Evolutionary conservation across 2,329 filamentous ascomycete species (phyloP), one percentile per base, ranked within the genome.

Genomic region (Exophiala sp.): DNA sequence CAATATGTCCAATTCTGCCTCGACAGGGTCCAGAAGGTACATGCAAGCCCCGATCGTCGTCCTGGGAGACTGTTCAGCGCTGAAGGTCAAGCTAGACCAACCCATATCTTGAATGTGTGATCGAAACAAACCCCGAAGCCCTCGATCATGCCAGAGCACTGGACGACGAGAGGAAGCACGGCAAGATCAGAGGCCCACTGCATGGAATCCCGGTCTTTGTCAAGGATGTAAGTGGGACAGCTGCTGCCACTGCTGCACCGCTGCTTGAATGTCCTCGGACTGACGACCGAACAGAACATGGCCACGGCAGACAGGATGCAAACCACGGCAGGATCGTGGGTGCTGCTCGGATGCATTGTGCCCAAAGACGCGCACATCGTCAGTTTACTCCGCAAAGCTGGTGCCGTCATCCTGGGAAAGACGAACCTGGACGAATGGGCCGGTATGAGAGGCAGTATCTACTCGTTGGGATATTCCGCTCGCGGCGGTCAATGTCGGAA

Each of bases 401-500:
- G 65, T 11, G 55, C 61, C 2, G 57, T 67, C 38, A 63, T 67
- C 18, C 50, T 68, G 19, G 65, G 65, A 32, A 67, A 67, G 50
- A 50, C 64, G 3, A 67, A 66, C 43, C 46, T 66, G 34, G 62
- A 62, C 22, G 60, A 59, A 48, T 57, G 56, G 58, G 55, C 54
- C 4, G 55, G 53, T 7, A 55, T 61, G 45, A 56, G 56, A 48
- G 55, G 56, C 11, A 56, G 42, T 18, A 43, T 43, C 30, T 56
- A 50, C 24, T 83, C 80, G 0, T 80, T 84, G 63, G 84, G 83
- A 1, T 87, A 81, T 62, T 82, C 78, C 34, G 76, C 70, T 2
- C 73, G 82, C 4, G 82, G 82, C 16, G 83, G 82, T 0, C 82
- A 87, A 65, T 73, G 73, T 40, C 71, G 81, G 37, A 82, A 75